A percentile compares a stretch with the other conserved stretches of the same genome.
phyloP scores from a whole-genome alignment of 768 basidiomycete species.

The Kwoniella europaea region DNA sequence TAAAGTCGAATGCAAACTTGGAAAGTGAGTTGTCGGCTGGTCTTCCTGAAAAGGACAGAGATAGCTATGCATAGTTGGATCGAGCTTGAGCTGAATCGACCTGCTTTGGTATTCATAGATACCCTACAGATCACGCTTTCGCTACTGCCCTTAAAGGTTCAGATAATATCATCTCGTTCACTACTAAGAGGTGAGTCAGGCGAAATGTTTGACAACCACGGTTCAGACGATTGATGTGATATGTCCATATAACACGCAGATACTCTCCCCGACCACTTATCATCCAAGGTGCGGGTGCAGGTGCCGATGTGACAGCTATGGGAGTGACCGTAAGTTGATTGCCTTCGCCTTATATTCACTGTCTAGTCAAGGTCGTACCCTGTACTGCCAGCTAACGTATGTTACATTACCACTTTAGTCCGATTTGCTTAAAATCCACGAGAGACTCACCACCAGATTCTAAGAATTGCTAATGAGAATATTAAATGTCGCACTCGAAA shows the following conservation, averaged over 20 bases:
- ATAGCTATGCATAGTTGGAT: no score
- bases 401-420: slow-evolving; percentile 56
- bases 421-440: slow-evolving; percentile 69
- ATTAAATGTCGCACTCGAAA: no score
- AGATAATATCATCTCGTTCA: slow-evolving; percentile 98
- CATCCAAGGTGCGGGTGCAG: slow-evolving; percentile 94
- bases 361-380: neutral
- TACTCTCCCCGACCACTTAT: slow-evolving; percentile 88
- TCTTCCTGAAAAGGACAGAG: neutral
- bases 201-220: no score
- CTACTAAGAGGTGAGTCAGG: slow-evolving; percentile 69
- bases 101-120: slow-evolving; percentile 63
- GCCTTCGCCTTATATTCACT: no score
- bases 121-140: slow-evolving; percentile 86
- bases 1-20: slow-evolving; percentile 81
- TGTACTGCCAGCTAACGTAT: slow-evolving; percentile 3
- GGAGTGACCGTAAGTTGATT: slow-evolving; percentile 70
- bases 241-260: slow-evolving; percentile 16
- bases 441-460: slow-evolving; percentile 43
- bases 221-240: no score
- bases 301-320: slow-evolving; percentile 98
- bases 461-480: neutral
- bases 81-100: neutral
- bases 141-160: slow-evolving; percentile 94
- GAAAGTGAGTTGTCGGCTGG: slow-evolving; percentile 67